phyloP scores from a whole-genome alignment of 2,329 filamentous ascomycete genomes.

The Colletotrichum gigasporum region DNA sequence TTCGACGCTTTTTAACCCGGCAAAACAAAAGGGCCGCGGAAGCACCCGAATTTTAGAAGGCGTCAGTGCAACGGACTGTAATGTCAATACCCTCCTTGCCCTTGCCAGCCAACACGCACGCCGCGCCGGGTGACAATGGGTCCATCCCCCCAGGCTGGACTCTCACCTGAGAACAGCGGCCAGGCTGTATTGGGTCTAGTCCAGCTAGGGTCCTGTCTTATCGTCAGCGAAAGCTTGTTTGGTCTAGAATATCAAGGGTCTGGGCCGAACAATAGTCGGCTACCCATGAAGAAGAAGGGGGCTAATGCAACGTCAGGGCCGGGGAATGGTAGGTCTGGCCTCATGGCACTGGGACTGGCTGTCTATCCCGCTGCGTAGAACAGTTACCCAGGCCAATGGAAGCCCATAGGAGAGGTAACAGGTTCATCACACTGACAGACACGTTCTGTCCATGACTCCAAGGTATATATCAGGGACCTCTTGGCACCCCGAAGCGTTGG shows the following conservation, averaged over 20 bases:
- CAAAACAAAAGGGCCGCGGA: no score
- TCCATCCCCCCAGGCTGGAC: neutral
- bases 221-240: constrained; percentile 24
- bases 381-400: neutral
- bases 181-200: neutral
- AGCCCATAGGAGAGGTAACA: neutral
- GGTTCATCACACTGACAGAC: neutral
- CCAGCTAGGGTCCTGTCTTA: neutral
- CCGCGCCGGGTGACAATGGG: constrained; percentile 17
- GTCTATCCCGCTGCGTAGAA: neutral
- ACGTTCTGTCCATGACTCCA: neutral
- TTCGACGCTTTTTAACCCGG: no score
- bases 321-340: constrained; percentile 1
- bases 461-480: constrained; percentile 11
- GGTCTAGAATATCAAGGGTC: constrained; percentile 12
- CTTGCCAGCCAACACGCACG: neutral
- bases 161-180: neutral
- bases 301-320: neutral
- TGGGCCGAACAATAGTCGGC: neutral
- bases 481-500: neutral
- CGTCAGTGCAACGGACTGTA: no score
- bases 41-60: no score
- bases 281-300: neutral
- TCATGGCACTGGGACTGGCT: constrained; percentile 8
- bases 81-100: neutral